Conservation (phyloP, 192 early-diverging fungal genomes). For the Coemansia sp. region DNA sequence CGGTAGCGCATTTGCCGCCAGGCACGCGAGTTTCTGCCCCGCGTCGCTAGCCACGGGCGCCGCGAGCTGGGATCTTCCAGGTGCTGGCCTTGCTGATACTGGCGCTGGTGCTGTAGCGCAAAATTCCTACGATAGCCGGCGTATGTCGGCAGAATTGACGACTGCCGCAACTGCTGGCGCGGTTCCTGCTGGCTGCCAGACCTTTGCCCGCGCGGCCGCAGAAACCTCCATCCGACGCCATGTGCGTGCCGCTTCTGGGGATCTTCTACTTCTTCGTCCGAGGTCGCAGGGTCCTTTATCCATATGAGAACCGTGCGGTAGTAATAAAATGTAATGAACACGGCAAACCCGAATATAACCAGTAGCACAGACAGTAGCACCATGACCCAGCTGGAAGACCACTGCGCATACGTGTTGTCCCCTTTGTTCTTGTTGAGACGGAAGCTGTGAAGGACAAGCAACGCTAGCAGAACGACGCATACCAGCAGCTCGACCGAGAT, state of each 20-base stretch:
- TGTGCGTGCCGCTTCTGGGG: slow-evolving; percentile 8
- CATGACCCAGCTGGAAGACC: slow-evolving; percentile 53
- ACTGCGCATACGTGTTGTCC: slow-evolving; percentile 38
- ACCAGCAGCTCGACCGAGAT: slow-evolving; percentile 29
- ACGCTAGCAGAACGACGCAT: slow-evolving; percentile 28
- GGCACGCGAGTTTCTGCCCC: slow-evolving; percentile 34
- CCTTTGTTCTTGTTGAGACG: slow-evolving; percentile 23
- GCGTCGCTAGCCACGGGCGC: slow-evolving; percentile 32
- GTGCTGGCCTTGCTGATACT: background rate
- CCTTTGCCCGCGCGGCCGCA: slow-evolving; percentile 3
- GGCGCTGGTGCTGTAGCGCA: slow-evolving; percentile 7
- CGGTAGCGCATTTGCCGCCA: slow-evolving; percentile 42
- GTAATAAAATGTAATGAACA: slow-evolving; percentile 48
- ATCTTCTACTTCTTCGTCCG: slow-evolving; percentile 23
- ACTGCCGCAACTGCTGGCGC: background rate
- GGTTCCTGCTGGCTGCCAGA: background rate
- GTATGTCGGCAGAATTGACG: background rate
- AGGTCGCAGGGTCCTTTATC: slow-evolving; percentile 28
- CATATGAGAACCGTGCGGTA: slow-evolving; percentile 32
- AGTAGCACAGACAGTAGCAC: slow-evolving; percentile 44
- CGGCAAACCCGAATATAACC: slow-evolving; percentile 27
- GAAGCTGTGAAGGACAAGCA: slow-evolving; percentile 46
- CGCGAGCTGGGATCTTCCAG: background rate
- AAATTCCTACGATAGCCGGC: slow-evolving; percentile 1
- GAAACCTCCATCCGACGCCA: slow-evolving; percentile 9